A percentile compares a stretch with the other conserved stretches of the same genome.
Evolutionary conservation across 1,284 basidiomycete species (phyloP).

Genomic region (Cutaneotrichosporon sp.): DNA sequence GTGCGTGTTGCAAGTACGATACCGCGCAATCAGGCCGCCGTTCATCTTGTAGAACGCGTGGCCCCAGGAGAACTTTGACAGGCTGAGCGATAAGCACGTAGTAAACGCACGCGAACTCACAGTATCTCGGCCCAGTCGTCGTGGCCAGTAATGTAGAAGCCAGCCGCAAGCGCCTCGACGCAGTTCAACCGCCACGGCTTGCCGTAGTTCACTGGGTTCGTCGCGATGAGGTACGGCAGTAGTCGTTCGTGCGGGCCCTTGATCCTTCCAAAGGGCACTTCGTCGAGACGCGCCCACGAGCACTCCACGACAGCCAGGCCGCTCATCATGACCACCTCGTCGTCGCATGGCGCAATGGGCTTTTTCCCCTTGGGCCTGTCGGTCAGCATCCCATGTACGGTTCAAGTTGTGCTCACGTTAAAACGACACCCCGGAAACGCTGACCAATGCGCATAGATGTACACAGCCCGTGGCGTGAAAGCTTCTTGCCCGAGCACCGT

Average conservation of each 20-base stretch:
- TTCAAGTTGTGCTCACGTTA: slow-evolving; percentile 62
- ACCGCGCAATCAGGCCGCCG: slow-evolving; percentile 63
- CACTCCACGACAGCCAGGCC: slow-evolving; percentile 96
- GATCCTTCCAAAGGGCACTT: slow-evolving; percentile 91
- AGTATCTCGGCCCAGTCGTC: slow-evolving; percentile 70
- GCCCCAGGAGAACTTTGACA: slow-evolving; percentile 82
- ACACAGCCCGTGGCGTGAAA: slow-evolving; percentile 78
- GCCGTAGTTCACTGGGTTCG: slow-evolving; percentile 92
- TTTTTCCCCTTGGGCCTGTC: slow-evolving; percentile 81
- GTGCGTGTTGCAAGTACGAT: slow-evolving; percentile 63
- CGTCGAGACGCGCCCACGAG: slow-evolving; percentile 91
- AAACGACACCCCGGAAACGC: slow-evolving; percentile 82
- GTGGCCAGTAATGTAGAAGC: slow-evolving; percentile 86
- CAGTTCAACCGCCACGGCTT: slow-evolving; percentile 88
- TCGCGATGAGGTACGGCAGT: slow-evolving; percentile 85
- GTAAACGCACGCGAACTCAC: slow-evolving; percentile 16
- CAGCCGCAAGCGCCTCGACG: slow-evolving; percentile 86
- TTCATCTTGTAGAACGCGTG: slow-evolving; percentile 79
- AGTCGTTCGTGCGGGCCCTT: slow-evolving; percentile 86
- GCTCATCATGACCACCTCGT: slow-evolving; percentile 65
- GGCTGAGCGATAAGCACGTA: slow-evolving; percentile 19
- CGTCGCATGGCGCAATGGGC: slow-evolving; percentile 76
- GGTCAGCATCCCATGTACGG: not conserved
- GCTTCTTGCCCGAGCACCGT: slow-evolving; percentile 90
- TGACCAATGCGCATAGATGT: slow-evolving; percentile 77